phyloP scores from a whole-genome alignment of 768 basidiomycete species.

The Rhizopogon vulgaris region DNA sequence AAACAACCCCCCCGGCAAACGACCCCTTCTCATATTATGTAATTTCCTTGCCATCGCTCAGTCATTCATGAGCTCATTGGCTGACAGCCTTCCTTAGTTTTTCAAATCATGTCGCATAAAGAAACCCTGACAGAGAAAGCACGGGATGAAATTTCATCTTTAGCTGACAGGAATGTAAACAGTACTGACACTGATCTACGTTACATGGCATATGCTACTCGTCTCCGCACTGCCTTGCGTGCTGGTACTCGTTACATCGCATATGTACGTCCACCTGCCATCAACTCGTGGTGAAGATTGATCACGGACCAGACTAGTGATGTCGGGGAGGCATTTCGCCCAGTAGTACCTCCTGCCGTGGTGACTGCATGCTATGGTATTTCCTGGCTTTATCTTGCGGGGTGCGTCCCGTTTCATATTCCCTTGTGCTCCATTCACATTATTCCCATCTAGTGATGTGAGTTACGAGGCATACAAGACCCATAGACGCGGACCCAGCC shows the following conservation, averaged over 20 bases:
- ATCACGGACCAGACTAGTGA: conserved; percentile 69
- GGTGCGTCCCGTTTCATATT: conserved; percentile 27
- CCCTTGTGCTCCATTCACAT: background rate
- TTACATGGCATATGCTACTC: conserved; percentile 74
- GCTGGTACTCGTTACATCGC: conserved; percentile 70
- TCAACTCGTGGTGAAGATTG: conserved; percentile 12
- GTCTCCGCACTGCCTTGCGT: conserved; percentile 68
- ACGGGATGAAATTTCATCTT: conserved; percentile 43
- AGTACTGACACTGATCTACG: conserved; percentile 63
- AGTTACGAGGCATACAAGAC: conserved; percentile 80
- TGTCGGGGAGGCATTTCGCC: conserved; percentile 78
- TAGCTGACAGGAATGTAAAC: conserved; percentile 61
- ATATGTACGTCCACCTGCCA: conserved; percentile 44
- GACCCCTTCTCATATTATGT: conserved; percentile 8
- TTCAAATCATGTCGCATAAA: conserved; percentile 5
- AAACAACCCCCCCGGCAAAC: conserved; percentile 10
- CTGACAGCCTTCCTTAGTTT: conserved; percentile 6
- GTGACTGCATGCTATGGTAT: conserved; percentile 77
- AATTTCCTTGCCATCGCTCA: background rate
- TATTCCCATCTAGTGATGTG: conserved; percentile 44
- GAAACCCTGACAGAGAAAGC: conserved; percentile 22
- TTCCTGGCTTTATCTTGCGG: conserved; percentile 75
- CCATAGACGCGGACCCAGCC: conserved; percentile 57
- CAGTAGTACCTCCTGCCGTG: conserved; percentile 64
- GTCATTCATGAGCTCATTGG: too few relatives aligned